Evolutionary conservation across 805 yeast genomes (phyloP), one percentile per base, ranked within the genome.

Genomic region (Ogataea degrootiae): DNA sequence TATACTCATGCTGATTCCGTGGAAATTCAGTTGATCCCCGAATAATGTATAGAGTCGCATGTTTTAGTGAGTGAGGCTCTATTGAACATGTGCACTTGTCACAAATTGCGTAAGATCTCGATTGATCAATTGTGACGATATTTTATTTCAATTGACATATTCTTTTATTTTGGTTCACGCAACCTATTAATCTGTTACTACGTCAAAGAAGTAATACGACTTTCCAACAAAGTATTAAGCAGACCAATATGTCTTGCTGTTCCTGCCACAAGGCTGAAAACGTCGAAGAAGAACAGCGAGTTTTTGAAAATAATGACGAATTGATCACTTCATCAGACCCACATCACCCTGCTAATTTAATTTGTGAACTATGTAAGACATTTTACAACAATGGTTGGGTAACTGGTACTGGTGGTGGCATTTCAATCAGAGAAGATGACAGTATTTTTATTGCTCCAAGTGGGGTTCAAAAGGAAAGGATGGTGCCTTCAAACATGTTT

Each of bases 391-490:
- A 85, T 60, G 85, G 87, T 43, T 90, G 97, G 96, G 92, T 88
- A 56, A 83, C 96, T 0, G 97, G 97, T 3, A 92, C 98, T 1
- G 97, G 96, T 3, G 98, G 97, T 33, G 97, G 97, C 3, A 84
- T 92, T 57, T 85, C 96, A 33, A 84, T 91, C 43, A 68, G 83
- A 46, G 74, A 76, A 2, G 76, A 74, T 1, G 73, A 80, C 50
- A 58, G 70, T 19, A 79, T 87, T 16, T 91, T 76, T 63, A 75
- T 91, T 37, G 95, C 97, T 0, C 97, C 98, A 5, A 86, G 96
- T n/a, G 97, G 97, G 1, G 96, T 91, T 8, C 97, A 91, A 63
- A 91, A 91, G 69, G 98, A 91, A 63, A 73, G 90, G 50, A 83
- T 91, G 80, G 68, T 75, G 37, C 96, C 96, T 4, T 75, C 77